Percentiles rank a stretch among this genome's conserved stretches.
These are phyloP conservation scores for Coccinonectria pachysandricola DNA, from an alignment of 2,329 filamentous ascomycete species.

Conservation along the genomic window DNA sequence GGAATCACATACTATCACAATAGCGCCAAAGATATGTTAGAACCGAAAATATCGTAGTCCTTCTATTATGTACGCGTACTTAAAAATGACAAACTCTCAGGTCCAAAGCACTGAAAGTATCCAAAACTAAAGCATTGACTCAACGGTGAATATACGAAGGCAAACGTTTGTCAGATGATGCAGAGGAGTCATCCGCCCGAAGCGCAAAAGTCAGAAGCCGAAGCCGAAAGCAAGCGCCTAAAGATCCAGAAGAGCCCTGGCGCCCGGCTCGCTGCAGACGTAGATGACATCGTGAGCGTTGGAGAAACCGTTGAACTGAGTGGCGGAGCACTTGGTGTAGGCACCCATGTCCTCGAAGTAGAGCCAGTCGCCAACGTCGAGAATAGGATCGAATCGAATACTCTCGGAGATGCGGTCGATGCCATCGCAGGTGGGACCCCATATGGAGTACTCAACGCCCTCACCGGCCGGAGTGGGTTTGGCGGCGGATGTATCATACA, in stretches of 20 bases:
- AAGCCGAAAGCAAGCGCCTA: no score
- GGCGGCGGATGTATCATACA: constrained; percentile 47
- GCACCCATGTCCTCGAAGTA: constrained; percentile 99
- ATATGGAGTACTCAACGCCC: constrained; percentile 81
- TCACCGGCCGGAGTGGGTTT: constrained; percentile 34
- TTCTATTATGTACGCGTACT: no score
- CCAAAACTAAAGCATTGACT: no score
- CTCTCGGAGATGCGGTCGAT: constrained; percentile 89
- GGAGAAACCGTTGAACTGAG: constrained; percentile 93
- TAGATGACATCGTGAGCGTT: constrained; percentile 90
- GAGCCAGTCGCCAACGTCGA: constrained; percentile 94
- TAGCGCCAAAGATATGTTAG: no score
- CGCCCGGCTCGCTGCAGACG: constrained; percentile 86
- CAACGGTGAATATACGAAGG: no score
- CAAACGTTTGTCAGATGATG: no score
- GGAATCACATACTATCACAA: no score
- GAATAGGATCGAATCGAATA: constrained; percentile 62
- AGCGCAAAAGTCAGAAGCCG: no score
- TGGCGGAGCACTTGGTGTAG: constrained; percentile 96
- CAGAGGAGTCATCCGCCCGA: no score
- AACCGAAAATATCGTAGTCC: no score
- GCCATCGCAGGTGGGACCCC: constrained; percentile 95
- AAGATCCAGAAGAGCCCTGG: constrained; percentile 53
- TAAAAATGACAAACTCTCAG: no score
- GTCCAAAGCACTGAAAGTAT: no score